Evolutionary conservation across 2,329 filamentous ascomycete species (phyloP).

Genomic region (Fusarium sp.): DNA sequence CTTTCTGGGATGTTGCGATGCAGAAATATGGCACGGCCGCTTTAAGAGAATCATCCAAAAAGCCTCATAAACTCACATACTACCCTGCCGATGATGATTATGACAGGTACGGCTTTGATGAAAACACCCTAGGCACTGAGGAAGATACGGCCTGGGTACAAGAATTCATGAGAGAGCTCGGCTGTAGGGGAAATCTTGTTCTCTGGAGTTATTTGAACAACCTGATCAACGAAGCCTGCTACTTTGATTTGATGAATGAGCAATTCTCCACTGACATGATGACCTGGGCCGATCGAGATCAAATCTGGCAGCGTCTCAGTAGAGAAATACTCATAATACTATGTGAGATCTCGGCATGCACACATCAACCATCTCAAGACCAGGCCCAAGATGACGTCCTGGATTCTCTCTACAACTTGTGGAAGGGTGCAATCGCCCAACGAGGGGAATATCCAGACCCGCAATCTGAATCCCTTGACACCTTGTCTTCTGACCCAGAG

Average conservation of each 20-base stretch:
- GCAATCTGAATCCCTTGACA: background rate
- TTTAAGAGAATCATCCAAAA: slow-evolving; percentile 21
- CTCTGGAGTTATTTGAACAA: slow-evolving; percentile 28
- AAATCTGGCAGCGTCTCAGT: background rate
- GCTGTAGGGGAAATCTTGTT: background rate
- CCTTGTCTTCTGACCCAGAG: background rate
- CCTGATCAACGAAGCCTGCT: slow-evolving; percentile 28
- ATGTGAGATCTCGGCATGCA: slow-evolving; percentile 14
- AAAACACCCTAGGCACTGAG: background rate
- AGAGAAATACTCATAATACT: slow-evolving; percentile 12
- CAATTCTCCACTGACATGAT: slow-evolving; percentile 11
- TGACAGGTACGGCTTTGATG: background rate
- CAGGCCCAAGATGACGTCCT: background rate
- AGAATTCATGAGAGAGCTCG: background rate
- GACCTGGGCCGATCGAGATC: background rate
- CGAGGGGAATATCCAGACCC: slow-evolving; percentile 1
- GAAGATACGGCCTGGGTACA: slow-evolving; percentile 6
- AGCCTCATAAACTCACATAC: slow-evolving; percentile 33
- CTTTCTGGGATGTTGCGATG: slow-evolving; percentile 42
- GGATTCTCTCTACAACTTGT: background rate
- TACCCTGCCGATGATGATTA: slow-evolving; percentile 5
- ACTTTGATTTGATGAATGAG: slow-evolving; percentile 22
- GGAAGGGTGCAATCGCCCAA: background rate
- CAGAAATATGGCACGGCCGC: slow-evolving; percentile 39
- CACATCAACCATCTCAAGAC: background rate